Base-by-base conservation (phyloP, 768 basidiomycete species). In the Mycena latifolia region DNA sequence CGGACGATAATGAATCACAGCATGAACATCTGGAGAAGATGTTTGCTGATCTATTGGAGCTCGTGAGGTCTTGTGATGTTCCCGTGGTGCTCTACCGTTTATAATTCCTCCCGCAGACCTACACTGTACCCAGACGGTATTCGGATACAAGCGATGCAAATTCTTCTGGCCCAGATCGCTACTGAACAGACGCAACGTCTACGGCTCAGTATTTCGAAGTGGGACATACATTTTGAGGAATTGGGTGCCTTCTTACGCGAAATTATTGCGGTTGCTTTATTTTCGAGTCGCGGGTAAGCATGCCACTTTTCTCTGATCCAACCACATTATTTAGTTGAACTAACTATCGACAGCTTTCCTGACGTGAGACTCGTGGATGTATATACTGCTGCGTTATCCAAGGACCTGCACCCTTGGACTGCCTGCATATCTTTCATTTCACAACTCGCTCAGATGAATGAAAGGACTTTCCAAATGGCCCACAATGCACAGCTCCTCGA, bases 251-350 rank as follows among this genome's bases (percentile, higher is more conserved):
- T 50, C 39, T 31, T 62, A 5, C n/a, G n/a, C 6, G 61, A 47
- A 24, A 45, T 62, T 27, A 18, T 54, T 20, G 61, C n/a, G 1
- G 27, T 62, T 11, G 20, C 22, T 1, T 27, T 62, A 17, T 62
- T 62, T 62, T 35, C 22, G 20, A 54, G 55, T 7, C 61, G 53
- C 14, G 52, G 52, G 61, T 62, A 15, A 45, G 61, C 28, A 39
- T 11, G 1, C 27, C 12, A 12, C n/a, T n/a, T 43, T 43, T 20
- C 41, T 4, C 20, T 2, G 41, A n/a, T 20, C 41, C 12, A 5
- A 43, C 20, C 6, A n/a, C 3, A 43, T n/a, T n/a, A 3, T 43
- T n/a, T n/a, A n/a, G n/a, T n/a, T n/a, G n/a, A n/a, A n/a, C n/a
- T 17, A 15, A 10, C 37, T 10, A 11, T 37, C 37, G 37, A 37